phyloP scores from a whole-genome alignment of 1,284 basidiomycete genomes.

The Volvariella surrecta region DNA sequence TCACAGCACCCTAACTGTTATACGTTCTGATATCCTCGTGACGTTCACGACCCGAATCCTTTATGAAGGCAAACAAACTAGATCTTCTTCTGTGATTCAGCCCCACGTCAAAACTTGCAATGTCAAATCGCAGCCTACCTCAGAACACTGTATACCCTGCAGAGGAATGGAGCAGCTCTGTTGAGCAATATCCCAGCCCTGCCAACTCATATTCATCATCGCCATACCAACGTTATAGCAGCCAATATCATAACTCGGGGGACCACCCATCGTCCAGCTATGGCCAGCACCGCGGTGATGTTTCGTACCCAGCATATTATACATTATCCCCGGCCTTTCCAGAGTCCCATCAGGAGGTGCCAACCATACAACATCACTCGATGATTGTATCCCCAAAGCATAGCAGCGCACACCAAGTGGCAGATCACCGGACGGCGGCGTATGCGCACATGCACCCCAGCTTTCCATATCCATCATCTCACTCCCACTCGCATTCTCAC shows the following conservation, averaged over 20 bases:
- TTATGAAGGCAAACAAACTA: slow-evolving; percentile 1
- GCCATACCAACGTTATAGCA: not conserved
- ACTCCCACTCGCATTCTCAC: slow-evolving; percentile 1
- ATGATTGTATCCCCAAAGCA: no score
- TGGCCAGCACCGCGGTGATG: not conserved
- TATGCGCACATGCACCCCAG: not conserved
- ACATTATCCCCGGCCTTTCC: not conserved
- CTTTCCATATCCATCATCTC: not conserved
- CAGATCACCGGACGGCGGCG: not conserved
- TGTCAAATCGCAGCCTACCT: not conserved
- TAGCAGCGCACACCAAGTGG: not conserved
- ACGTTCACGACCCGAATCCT: not conserved
- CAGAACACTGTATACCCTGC: not conserved
- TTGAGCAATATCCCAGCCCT: slow-evolving; percentile 1
- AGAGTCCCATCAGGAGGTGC: no score
- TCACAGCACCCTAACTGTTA: not conserved
- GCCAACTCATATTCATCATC: not conserved
- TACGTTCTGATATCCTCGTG: slow-evolving; percentile 1
- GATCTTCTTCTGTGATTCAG: not conserved
- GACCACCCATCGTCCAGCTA: not conserved
- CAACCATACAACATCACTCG: no score
- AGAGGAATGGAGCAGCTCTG: not conserved
- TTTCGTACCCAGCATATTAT: not conserved
- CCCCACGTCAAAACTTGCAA: not conserved
- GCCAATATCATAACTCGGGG: not conserved